Evolutionary conservation across 1,284 basidiomycete species (phyloP).

Genomic region (Ganoderma lingzhi): DNA sequence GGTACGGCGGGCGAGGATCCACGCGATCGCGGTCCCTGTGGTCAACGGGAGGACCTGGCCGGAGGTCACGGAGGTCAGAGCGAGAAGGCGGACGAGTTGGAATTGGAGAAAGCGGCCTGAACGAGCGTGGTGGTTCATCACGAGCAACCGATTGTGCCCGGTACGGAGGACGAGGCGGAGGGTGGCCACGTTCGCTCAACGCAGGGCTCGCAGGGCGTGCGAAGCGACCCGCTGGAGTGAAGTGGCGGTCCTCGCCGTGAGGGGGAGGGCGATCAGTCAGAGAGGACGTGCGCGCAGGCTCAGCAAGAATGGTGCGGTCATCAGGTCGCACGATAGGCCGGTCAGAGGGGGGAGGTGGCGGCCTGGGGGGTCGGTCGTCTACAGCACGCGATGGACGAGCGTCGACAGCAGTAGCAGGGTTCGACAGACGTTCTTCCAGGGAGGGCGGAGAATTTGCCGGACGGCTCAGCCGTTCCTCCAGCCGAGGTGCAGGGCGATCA

Average conservation of each 20-base stretch:
- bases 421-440: slow-evolving; percentile 39
- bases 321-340: slow-evolving; percentile 29
- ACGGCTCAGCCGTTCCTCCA: slow-evolving; percentile 33
- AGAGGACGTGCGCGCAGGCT: slow-evolving; percentile 31
- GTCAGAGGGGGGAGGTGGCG: slow-evolving; percentile 30
- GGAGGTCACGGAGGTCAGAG: slow-evolving; percentile 34
- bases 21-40: slow-evolving; percentile 29
- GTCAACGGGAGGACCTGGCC: slow-evolving; percentile 25
- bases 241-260: slow-evolving; percentile 36
- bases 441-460: slow-evolving; percentile 26
- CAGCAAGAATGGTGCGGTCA: slow-evolving; percentile 34
- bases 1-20: slow-evolving; percentile 27
- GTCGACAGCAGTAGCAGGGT: slow-evolving; percentile 29
- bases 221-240: slow-evolving; percentile 33
- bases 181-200: slow-evolving; percentile 28
- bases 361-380: slow-evolving; percentile 30
- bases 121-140: slow-evolving; percentile 37
- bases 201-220: slow-evolving; percentile 29
- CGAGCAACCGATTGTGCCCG: slow-evolving; percentile 39
- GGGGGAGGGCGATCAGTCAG: slow-evolving; percentile 21
- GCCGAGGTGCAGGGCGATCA: slow-evolving; percentile 27
- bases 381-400: slow-evolving; percentile 29
- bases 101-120: slow-evolving; percentile 34
- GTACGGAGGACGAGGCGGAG: slow-evolving; percentile 30
- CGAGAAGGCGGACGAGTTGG: slow-evolving; percentile 34